Base-by-base conservation (phyloP, 352 stramenopile genomes). In the Phytophthora pseudosyringae region DNA sequence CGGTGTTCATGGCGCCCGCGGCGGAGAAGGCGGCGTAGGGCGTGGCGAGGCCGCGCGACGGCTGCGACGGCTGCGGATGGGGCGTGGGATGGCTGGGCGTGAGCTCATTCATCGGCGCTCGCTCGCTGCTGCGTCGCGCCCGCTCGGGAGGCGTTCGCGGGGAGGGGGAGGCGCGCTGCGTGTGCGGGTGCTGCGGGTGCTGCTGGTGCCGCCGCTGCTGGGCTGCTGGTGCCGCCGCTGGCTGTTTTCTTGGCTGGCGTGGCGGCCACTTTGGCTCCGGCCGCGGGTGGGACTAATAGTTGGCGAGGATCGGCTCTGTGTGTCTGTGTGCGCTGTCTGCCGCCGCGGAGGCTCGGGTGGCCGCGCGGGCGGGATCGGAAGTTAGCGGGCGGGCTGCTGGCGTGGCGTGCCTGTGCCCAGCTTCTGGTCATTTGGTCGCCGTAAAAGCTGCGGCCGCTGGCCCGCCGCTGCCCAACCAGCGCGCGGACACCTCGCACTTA, bases 51-150 rank as follows among this genome's bases (percentile, higher is more conserved):
- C 54, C 64, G 32, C 69, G 73, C 25, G 64, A 64, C 53, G 72
- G 58, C n/a, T n/a, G n/a, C 45, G 68, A 28, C 40, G 43, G 53
- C 32, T 63, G 28, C 32, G 62, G 50, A 16, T 64, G 63, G 10
- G 45, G 62, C 49, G 47, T 55, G 18, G 59, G 43, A 67, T 71
- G 55, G 43, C 59, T 73, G 55, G 69, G 65, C 65, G 73, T 67
- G 50, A 78, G 67, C 48, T 81, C 73, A 69, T 81, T 78, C 73
- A 80, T 80, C 52, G 41, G 51, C 69, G 53, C 51, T 68, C 44
- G 31, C 43, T 57, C 46, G 57, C 57, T 47, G 41, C 31, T 35
- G 31, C 31, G 31, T 35, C 31, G 31, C 31, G 31, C 50, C 56
- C 56, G 56, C 56, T 71, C 43, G 45, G 51, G 53, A 52, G 49